Conservation (phyloP, 768 basidiomycete genomes). For the Tremella yokohamensis region DNA sequence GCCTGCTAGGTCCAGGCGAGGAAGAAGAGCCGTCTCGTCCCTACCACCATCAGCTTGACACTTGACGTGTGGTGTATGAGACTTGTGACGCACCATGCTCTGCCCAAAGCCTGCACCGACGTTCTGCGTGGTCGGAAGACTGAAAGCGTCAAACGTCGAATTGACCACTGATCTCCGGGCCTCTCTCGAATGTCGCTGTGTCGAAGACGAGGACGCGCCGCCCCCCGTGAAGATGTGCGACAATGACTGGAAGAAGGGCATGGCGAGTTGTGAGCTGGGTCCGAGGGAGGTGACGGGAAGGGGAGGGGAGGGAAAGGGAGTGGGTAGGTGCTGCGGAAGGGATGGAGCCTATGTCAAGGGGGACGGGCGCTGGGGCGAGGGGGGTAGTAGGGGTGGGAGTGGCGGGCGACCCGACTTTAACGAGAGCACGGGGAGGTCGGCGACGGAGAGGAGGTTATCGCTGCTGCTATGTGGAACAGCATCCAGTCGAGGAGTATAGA, state of each 20-base stretch:
- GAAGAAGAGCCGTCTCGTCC: slow-evolving; percentile 33
- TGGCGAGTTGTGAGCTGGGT: too few species aligned
- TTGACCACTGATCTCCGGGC: slow-evolving; percentile 58
- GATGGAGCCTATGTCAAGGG: too few species aligned
- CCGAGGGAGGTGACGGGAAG: too few species aligned
- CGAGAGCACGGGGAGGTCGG: too few species aligned
- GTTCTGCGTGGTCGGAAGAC: slow-evolving; percentile 60
- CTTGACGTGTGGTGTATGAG: not conserved
- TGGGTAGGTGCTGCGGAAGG: too few species aligned
- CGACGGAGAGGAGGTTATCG: too few species aligned
- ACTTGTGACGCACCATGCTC: slow-evolving; percentile 13
- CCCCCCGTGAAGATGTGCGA: slow-evolving; percentile 27
- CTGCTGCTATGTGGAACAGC: too few species aligned
- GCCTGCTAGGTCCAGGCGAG: slow-evolving; percentile 43
- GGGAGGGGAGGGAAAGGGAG: not conserved
- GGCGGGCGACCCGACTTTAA: too few species aligned
- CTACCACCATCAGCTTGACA: not conserved
- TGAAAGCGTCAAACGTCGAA: slow-evolving; percentile 82
- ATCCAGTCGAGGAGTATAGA: too few species aligned
- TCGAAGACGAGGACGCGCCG: slow-evolving; percentile 18
- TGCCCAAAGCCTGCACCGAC: slow-evolving; percentile 13
- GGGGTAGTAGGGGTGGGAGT: too few species aligned
- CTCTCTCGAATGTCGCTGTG: slow-evolving; percentile 15
- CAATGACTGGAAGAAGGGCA: slow-evolving; percentile 40
- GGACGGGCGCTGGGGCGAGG: too few species aligned